These are phyloP conservation scores for Capsicum rhomboideum DNA, from an alignment of 257 asterid genomes.

Conservation along the genomic window DNA sequence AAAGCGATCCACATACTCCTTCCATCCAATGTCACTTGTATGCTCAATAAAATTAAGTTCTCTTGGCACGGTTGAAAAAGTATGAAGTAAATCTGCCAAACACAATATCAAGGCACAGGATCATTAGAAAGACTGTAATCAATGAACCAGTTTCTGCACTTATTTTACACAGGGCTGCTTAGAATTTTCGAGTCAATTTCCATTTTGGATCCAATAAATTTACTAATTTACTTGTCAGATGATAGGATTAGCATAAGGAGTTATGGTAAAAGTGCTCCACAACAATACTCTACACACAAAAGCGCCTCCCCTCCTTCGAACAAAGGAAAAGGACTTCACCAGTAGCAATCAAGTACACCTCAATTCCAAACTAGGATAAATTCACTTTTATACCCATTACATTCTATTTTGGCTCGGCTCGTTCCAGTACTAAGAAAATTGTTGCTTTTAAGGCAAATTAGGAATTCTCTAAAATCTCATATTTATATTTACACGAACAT, in stretches of 20 bases:
- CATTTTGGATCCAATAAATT: not conserved
- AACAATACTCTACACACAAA: not conserved
- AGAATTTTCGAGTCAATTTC: not conserved
- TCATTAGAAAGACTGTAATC: not conserved
- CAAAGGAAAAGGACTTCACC: not conserved
- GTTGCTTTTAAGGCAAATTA: not conserved
- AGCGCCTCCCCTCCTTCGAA: not conserved
- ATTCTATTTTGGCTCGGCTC: not conserved
- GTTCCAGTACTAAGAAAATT: not conserved
- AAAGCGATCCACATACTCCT: constrained; percentile 42
- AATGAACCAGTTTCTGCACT: not conserved
- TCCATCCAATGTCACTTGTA: constrained; percentile 70
- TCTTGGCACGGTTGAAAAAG: constrained; percentile 52
- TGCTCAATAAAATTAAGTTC: constrained; percentile 74
- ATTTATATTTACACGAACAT: not conserved
- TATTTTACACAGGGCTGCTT: not conserved
- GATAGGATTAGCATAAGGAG: not conserved
- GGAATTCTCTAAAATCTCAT: not conserved
- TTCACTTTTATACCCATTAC: not conserved
- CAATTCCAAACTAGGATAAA: not conserved
- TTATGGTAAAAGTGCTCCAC: not conserved
- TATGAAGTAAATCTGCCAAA: constrained; percentile 52
- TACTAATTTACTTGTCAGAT: not conserved
- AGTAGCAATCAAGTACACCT: not conserved
- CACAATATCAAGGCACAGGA: not conserved